Conservation (phyloP, 1,284 basidiomycete species). For the Apiotrichum akiyoshidainum region DNA sequence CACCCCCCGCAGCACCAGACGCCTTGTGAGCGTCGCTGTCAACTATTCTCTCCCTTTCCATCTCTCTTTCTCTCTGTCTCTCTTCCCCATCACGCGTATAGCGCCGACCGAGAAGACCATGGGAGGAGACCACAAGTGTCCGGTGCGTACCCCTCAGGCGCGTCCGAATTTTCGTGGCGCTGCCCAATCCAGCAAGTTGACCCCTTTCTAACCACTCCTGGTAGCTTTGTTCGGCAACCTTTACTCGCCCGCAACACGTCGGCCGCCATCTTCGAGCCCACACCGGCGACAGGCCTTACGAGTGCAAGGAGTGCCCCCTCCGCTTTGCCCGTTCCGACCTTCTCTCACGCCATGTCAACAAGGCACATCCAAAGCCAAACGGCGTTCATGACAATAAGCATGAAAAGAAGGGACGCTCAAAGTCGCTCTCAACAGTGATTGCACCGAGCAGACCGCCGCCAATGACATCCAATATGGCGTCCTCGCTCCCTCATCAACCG, state of each 20-base stretch:
- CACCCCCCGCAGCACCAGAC: too few species aligned
- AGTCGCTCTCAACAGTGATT: constrained; percentile 29
- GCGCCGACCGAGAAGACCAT: constrained; percentile 1
- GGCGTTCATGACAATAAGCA: constrained; percentile 55
- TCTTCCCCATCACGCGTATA: background rate
- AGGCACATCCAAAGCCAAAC: constrained; percentile 65
- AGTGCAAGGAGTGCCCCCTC: constrained; percentile 81
- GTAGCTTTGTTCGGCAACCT: constrained; percentile 72
- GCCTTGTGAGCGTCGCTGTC: too few species aligned
- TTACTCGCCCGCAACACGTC: constrained; percentile 84
- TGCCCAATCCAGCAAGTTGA: background rate
- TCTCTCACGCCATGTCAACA: constrained; percentile 81
- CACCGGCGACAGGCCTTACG: constrained; percentile 88
- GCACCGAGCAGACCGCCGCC: constrained; percentile 32
- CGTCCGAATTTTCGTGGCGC: background rate
- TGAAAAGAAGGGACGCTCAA: constrained; percentile 36
- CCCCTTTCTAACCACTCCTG: background rate
- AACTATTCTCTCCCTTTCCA: background rate
- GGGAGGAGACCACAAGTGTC: constrained; percentile 29
- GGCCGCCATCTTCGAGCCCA: constrained; percentile 85
- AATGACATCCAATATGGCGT: background rate
- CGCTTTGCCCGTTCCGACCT: constrained; percentile 85
- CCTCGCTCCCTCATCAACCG: constrained; percentile 1
- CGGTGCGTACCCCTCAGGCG: constrained; percentile 11
- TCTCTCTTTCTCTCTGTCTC: background rate